Base-by-base conservation (phyloP, 345 rosid species). In the Firmiana major region DNA sequence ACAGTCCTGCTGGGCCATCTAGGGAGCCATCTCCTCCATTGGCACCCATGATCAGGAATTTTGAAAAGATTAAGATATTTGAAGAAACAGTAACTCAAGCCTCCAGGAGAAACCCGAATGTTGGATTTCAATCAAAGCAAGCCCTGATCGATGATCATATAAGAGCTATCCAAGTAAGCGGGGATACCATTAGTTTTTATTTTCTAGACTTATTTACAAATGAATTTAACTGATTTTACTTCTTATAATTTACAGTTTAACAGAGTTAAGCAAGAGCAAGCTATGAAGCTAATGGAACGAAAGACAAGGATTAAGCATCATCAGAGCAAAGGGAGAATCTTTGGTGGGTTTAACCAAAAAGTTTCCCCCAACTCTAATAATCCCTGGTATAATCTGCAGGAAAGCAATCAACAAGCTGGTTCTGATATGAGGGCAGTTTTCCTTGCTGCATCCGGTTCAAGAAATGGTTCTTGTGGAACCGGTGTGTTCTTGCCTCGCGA, bases 401-500 rank as follows among this genome's bases (percentile, higher is more conserved):
- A 81, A 57, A 67, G 64, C 51, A 74, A 75, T n/a, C 82, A 67
- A 71, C 84, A 73, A 75, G 71, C 64, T 15, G 85, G 85, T 67
- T 85, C 95, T 0, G 89, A 87, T 4, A 84, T 82, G 86, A 87
- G 84, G 57, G 93, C 93, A 17, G 88, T 94, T 81, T 87, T 91
- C 72, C 89, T 90, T 10, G 81, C 81, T 26, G 86, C 87, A 70
- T 57, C 87, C 19, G 81, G 90, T 77, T 77, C 91, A 12, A 82
- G 70, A 79, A 76, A 79, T 38, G 85, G 83, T 28, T 86, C 97
- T 13, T 63, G 84, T 77, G 98, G 97, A 42, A 94, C 98, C 2
- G 98, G 98, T 34, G 98, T 94, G 69, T 94, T 94, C 88, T 85
- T 94, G 85, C 98, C 98, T 49, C 84, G 88, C 65, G 77, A 82